Evolutionary conservation across 75 land plant species (phyloP).

Genomic region (Cunninghamia lanceolata): DNA sequence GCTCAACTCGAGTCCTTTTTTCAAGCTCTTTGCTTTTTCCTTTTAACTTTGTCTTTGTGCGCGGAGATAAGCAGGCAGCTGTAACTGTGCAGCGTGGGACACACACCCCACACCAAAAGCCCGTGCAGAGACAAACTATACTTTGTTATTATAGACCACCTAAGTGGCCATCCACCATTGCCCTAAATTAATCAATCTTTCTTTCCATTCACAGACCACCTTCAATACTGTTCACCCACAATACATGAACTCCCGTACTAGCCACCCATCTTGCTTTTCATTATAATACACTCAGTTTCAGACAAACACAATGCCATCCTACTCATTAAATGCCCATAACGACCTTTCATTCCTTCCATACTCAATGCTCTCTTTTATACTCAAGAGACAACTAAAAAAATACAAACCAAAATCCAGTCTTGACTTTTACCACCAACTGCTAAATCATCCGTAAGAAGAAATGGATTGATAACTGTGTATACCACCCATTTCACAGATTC

Average conservation of each 20-base stretch:
- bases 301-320: background rate
- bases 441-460: background rate
- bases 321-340: background rate
- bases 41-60: conserved; percentile 5
- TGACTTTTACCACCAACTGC: background rate
- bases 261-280: background rate
- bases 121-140: background rate
- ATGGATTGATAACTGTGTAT: background rate
- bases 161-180: background rate
- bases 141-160: too few relatives aligned
- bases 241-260: conserved; percentile 4
- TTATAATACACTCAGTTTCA: background rate
- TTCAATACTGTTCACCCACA: conserved; percentile 3
- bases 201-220: background rate
- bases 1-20: background rate
- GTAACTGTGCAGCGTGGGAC: conserved; percentile 4
- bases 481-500: background rate
- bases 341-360: background rate
- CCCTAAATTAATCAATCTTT: background rate
- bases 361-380: background rate
- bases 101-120: background rate
- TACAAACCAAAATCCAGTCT: background rate
- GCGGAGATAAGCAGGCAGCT: conserved; percentile 5
- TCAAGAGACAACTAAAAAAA: background rate
- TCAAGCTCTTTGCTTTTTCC: background rate